These are phyloP conservation scores for Fraxinus cuspidata DNA, from an alignment of 257 asterid genomes.

Conservation along the genomic window DNA sequence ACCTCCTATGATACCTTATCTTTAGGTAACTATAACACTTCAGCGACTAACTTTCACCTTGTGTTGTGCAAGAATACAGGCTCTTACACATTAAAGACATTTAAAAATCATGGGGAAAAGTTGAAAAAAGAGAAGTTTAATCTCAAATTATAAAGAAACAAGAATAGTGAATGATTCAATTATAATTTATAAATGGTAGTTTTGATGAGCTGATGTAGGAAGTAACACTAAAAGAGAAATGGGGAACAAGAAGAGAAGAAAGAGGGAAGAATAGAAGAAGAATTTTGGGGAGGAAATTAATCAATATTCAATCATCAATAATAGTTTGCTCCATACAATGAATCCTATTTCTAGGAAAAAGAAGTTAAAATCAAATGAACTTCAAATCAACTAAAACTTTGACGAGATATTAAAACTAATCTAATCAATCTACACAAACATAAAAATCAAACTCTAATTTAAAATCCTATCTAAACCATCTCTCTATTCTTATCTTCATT, in stretches of 20 bases:
- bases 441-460: not conserved
- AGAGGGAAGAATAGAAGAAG: not conserved
- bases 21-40: constrained; percentile 16
- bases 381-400: not conserved
- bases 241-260: not conserved
- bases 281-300: not conserved
- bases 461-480: not conserved
- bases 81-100: constrained; percentile 8
- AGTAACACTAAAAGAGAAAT: not conserved
- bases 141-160: not conserved
- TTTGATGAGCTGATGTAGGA: not conserved
- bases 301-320: not conserved
- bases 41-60: not conserved
- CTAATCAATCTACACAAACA: not conserved
- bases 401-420: not conserved
- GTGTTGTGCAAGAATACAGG: not conserved
- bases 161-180: not conserved
- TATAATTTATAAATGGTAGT: not conserved
- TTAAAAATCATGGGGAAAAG: constrained; percentile 8
- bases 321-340: not conserved
- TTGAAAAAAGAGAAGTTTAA: not conserved
- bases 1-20: constrained; percentile 11
- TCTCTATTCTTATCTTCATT: not conserved
- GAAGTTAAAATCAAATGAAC: not conserved
- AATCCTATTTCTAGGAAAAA: not conserved